Base-by-base conservation (phyloP, 345 rosid species). In the Barbarea vulgaris region DNA sequence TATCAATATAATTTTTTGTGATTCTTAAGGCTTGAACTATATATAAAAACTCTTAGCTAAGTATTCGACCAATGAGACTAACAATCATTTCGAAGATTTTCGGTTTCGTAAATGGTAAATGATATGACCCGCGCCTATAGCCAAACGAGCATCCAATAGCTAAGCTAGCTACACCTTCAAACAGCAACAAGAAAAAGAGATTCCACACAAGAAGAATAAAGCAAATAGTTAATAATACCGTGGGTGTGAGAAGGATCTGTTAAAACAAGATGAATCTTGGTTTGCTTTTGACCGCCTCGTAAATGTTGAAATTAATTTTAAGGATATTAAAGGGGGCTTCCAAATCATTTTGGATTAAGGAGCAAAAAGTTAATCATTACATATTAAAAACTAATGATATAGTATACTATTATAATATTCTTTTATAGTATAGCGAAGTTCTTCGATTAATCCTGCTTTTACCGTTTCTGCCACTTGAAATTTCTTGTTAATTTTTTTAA, bases 221-320 rank as follows among this genome's bases (percentile, higher is more conserved):
- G 48, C 68, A 68, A 68, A 60, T 41, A 30, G 13, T 51, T 37
- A 14, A 67, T 15, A 28, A 3, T 27, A 65, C n/a, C 17, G n/a
- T 17, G 46, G 27, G 47, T 51, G 68, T 37, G 24, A 58, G 62
- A 39, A 69, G 22, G 50, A 76, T 68, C 28, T 44, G 59, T 76
- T 76, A 63, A 69, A 55, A 54, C 31, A 70, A 44, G 64, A 69
- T 69, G 80, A 53, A 62, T 76, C 65, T 44, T 46, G 52, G 19
- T 25, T 25, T 63, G 52, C 71, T 62, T 76, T 77, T 76, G 80
- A 77, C 80, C 30, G 60, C 70, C 75, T 70, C 80, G 75, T 70
- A 63, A 63, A 19, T 70, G 65, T 34, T 64, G 59, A 54, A 17
- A 33, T 63, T 67, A 17, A 33, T 63, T 67, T 77, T 70, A 69